Evolutionary conservation across 1,284 basidiomycete species (phyloP).

Genomic region (Cutaneotrichosporon sp.): DNA sequence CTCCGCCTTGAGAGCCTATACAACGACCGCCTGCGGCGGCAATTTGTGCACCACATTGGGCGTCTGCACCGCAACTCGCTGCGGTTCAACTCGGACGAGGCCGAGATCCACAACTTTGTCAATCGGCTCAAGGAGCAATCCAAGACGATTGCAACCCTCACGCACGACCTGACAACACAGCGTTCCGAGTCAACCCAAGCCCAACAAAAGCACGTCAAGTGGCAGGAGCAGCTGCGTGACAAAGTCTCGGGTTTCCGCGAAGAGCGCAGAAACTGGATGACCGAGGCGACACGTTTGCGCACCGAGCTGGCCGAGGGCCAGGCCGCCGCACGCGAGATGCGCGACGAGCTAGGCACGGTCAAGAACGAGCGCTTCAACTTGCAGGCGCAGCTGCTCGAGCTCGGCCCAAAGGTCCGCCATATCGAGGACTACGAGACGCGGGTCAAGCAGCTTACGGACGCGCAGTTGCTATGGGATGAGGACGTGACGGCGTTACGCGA

Average conservation of each 20-base stretch:
- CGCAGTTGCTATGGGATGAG: conserved; percentile 42
- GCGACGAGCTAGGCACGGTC: conserved; percentile 44
- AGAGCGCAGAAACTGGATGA: conserved; percentile 43
- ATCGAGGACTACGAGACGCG: conserved; percentile 46
- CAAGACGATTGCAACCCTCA: conserved; percentile 40
- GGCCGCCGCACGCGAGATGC: conserved; percentile 30
- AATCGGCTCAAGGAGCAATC: conserved; percentile 47
- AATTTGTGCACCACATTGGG: conserved; percentile 46
- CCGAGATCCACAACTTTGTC: conserved; percentile 49
- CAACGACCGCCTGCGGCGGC: conserved; percentile 36
- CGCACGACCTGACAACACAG: conserved; percentile 38
- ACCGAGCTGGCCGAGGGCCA: conserved; percentile 37
- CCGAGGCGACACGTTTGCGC: conserved; percentile 36
- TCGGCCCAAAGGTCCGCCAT: conserved; percentile 40
- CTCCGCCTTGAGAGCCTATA: conserved; percentile 43
- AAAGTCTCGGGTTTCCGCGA: conserved; percentile 43
- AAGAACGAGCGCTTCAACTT: conserved; percentile 50
- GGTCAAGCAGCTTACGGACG: conserved; percentile 45
- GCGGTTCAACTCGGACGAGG: conserved; percentile 47
- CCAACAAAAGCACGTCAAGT: conserved; percentile 46
- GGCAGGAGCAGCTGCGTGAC: conserved; percentile 46
- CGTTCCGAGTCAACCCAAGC: conserved; percentile 41
- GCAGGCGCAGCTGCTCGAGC: conserved; percentile 42
- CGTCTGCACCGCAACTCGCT: conserved; percentile 44
- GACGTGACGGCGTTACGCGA: conserved; percentile 36